Evolutionary conservation across 257 asterid genomes (phyloP), one percentile per base, ranked within the genome.

Genomic region (Primulina tabacum): DNA sequence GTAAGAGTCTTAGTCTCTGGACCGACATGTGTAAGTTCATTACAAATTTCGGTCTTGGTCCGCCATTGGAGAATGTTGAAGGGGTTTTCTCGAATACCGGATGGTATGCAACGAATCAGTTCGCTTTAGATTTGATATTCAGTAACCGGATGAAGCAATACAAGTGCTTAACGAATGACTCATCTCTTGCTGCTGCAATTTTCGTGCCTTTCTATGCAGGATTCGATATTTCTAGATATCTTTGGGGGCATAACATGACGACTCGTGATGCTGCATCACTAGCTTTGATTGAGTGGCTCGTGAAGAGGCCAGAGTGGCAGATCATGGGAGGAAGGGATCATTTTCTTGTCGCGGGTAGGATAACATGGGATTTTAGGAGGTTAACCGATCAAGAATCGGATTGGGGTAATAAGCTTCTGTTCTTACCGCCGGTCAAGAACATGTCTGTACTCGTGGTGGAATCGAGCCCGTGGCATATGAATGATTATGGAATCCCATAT

Each of bases 261-360:
- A 73, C 77, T 53, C 75, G 97, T 57, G 97, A 92, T 76, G 86
- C 95, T 61, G 90, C 95, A 0, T 83, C 97, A 24, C 89, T 92
- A 69, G 96, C 78, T 50, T 74, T 92, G 82, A 83, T 89, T 34
- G 88, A 87, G 38, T 92, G 97, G 97, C 89, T 92, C 2, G 63
- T 38, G 73, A 81, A 75, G 71, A 80, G 83, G 85, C 95, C 93
- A 0, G 96, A 92, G 38, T 92, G 97, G 97, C 61, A 73, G 10
- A 73, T 89, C 40, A 92, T 92, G 97, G 95, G 95, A 8, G 97
- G 97, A 1, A 92, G 80, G 80, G 97, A 89, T 77, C 97, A 92
- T 65, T 92, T 92, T 72, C 90, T 92, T 7, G 96, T 92, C 7
- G 97, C 90, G 1, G 97, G 95, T 9, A 79, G 97, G 83, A 92